Evolutionary conservation across 345 rosid genomes (phyloP).

Genomic region (Triadica sebifera): DNA sequence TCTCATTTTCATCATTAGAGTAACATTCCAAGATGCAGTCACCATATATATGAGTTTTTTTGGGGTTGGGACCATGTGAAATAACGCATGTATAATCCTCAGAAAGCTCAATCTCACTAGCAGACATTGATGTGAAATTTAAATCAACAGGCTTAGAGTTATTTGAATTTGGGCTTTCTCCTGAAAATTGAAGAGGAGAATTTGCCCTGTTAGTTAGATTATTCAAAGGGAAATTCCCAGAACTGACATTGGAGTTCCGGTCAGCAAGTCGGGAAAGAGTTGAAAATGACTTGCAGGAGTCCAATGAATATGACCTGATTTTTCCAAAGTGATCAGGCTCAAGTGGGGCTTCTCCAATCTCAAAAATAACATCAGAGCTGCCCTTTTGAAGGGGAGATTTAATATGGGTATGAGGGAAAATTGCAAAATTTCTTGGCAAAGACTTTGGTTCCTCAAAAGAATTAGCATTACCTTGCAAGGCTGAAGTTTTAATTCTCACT

Average conservation of each 20-base stretch:
- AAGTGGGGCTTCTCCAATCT: constrained; percentile 49
- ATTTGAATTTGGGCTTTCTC: constrained; percentile 25
- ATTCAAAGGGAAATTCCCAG: constrained; percentile 24
- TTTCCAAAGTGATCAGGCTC: constrained; percentile 44
- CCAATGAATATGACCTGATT: constrained; percentile 43
- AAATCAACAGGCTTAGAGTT: constrained; percentile 1
- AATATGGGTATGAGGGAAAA: constrained; percentile 29
- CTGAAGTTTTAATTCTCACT: constrained; percentile 47
- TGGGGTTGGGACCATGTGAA: constrained; percentile 76
- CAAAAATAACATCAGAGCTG: constrained; percentile 55
- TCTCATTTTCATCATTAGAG: constrained; percentile 29
- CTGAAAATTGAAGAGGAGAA: constrained; percentile 28
- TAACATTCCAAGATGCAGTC: constrained; percentile 68
- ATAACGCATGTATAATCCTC: constrained; percentile 92
- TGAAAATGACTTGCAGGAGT: constrained; percentile 38
- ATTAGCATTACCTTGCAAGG: constrained; percentile 29
- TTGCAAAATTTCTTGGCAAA: constrained; percentile 48
- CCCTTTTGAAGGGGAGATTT: constrained; percentile 45
- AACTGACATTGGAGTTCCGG: constrained; percentile 16
- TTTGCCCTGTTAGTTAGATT: constrained; percentile 15
- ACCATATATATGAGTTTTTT: constrained; percentile 78
- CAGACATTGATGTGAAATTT: constrained; percentile 29
- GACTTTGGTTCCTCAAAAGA: constrained; percentile 41
- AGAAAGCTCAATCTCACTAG: constrained; percentile 72
- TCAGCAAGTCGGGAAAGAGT: constrained; percentile 28